Evolutionary conservation across 768 basidiomycete species (phyloP).

Genomic region (Amanita muscaria): DNA sequence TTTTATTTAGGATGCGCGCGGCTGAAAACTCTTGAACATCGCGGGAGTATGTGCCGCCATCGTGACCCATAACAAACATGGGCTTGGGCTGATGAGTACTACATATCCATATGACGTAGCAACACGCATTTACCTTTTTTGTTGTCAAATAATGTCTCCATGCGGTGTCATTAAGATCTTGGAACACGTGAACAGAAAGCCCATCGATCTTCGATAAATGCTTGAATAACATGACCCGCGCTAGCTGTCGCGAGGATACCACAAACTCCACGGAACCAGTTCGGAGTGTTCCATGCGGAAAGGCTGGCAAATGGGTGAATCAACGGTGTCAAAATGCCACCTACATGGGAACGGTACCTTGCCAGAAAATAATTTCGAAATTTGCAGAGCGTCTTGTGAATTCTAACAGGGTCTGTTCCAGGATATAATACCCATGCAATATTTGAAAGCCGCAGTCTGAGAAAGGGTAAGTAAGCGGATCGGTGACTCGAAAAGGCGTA

Average conservation of each 20-base stretch:
- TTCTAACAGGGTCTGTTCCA: conserved; percentile 45
- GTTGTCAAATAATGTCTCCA: conserved; percentile 39
- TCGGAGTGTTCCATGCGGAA: conserved; percentile 31
- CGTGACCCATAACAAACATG: conserved; percentile 57
- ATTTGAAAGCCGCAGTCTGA: conserved; percentile 52
- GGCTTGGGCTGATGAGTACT: conserved; percentile 33
- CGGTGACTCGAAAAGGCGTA: neutral
- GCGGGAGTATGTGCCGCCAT: conserved; percentile 30
- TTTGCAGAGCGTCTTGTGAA: conserved; percentile 40
- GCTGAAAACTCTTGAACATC: conserved; percentile 6
- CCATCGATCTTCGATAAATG: conserved; percentile 34
- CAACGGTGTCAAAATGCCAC: neutral
- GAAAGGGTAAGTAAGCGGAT: neutral
- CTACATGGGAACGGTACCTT: conserved; percentile 24
- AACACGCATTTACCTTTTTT: conserved; percentile 29
- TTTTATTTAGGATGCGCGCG: conserved; percentile 33
- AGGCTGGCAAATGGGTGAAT: conserved; percentile 24
- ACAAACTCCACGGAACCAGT: conserved; percentile 28
- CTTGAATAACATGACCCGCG: conserved; percentile 40
- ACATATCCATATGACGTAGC: neutral
- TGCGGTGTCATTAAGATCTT: conserved; percentile 31
- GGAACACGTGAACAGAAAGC: conserved; percentile 40
- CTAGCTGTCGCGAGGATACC: conserved; percentile 41
- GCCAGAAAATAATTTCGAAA: conserved; percentile 61
- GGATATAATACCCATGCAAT: conserved; percentile 45